Percentiles rank a stretch among this genome's conserved stretches.
Conservation (phyloP, 1,284 basidiomycete genomes). For the Apiotrichum domesticum region DNA sequence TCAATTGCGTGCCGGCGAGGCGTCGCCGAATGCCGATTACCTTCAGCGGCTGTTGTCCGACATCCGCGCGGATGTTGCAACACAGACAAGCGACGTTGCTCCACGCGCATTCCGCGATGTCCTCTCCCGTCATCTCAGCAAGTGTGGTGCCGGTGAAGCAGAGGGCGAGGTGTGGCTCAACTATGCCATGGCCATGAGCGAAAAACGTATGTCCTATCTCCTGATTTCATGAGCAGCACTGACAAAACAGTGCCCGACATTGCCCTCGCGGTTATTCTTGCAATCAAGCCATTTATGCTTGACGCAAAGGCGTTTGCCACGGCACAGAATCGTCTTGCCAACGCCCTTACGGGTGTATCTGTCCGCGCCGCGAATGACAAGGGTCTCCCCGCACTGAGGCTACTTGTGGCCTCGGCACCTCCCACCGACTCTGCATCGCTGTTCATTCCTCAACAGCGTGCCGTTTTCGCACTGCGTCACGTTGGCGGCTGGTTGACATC, state of each 20-base stretch:
- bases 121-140: constrained; percentile 56
- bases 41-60: constrained; percentile 28
- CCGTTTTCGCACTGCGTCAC: constrained; percentile 81
- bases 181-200: constrained; percentile 59
- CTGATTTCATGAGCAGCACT: neutral
- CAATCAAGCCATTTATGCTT: constrained; percentile 58
- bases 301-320: constrained; percentile 70
- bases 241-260: constrained; percentile 58
- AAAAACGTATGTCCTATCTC: constrained; percentile 51
- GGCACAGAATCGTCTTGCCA: constrained; percentile 84
- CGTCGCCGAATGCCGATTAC: constrained; percentile 21
- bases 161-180: constrained; percentile 73
- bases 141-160: constrained; percentile 54
- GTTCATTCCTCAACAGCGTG: constrained; percentile 81
- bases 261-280: constrained; percentile 59
- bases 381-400: constrained; percentile 64
- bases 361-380: constrained; percentile 59
- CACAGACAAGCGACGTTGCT: constrained; percentile 45
- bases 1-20: constrained; percentile 28
- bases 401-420: constrained; percentile 72
- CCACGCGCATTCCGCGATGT: constrained; percentile 58
- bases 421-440: constrained; percentile 67
- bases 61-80: constrained; percentile 6
- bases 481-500: constrained; percentile 77
- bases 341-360: constrained; percentile 64